Evolutionary conservation across 495 filamentous ascomycete genomes (phyloP).

Genomic region (Penicillium soppii): DNA sequence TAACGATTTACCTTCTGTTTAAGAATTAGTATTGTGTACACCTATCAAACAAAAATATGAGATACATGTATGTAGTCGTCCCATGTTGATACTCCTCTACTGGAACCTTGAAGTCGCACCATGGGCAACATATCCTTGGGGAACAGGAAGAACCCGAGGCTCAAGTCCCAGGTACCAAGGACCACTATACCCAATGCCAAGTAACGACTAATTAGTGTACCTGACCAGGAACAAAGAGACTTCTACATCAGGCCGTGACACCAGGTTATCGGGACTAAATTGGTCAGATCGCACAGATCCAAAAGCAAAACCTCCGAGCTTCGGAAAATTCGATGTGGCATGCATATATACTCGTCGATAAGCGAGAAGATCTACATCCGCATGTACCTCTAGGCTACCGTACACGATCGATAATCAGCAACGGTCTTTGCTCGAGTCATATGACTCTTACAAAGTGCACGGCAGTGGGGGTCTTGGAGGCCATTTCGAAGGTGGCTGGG

Average conservation of each 20-base stretch:
- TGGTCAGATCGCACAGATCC: neutral
- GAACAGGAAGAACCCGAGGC: neutral
- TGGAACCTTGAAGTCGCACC: neutral
- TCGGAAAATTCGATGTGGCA: neutral
- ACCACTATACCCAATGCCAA: neutral
- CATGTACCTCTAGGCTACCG: slow-evolving; percentile 13
- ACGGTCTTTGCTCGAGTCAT: slow-evolving; percentile 14
- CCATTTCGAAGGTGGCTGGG: slow-evolving; percentile 16
- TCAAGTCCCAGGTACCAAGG: slow-evolving; percentile 21
- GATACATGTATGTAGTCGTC: too few relatives aligned
- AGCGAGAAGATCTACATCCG: slow-evolving; percentile 3
- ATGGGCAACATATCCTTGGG: slow-evolving; percentile 13
- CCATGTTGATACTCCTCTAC: too few relatives aligned
- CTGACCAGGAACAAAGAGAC: neutral
- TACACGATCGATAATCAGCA: neutral
- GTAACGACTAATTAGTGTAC: neutral
- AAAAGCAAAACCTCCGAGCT: slow-evolving; percentile 4
- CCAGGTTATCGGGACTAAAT: neutral
- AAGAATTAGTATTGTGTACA: too few relatives aligned
- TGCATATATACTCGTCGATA: slow-evolving; percentile 1
- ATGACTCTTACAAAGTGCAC: slow-evolving; percentile 21
- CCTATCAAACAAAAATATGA: too few relatives aligned
- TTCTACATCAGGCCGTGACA: neutral
- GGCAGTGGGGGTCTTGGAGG: neutral
- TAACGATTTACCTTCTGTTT: too few relatives aligned